phyloP scores from a whole-genome alignment of 345 rosid genomes.

The Triadica sebifera region DNA sequence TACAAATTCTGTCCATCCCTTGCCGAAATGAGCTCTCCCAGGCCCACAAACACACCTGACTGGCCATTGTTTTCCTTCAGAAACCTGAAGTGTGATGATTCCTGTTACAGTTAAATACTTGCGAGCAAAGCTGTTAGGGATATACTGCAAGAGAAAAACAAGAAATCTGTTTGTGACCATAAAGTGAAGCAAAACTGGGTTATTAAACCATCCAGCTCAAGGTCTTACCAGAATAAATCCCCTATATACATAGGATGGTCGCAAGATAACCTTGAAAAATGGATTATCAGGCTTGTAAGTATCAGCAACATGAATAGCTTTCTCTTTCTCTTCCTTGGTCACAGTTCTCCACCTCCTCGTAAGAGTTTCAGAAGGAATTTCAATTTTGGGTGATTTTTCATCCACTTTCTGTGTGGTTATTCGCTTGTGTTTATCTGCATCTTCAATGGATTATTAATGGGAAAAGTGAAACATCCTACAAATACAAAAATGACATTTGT shows the following conservation, averaged over 20 bases:
- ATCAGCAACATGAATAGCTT: slow-evolving; percentile 28
- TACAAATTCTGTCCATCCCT: slow-evolving; percentile 58
- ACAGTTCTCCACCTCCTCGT: slow-evolving; percentile 30
- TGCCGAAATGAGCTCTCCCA: slow-evolving; percentile 38
- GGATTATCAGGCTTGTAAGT: slow-evolving; percentile 35
- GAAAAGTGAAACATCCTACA: slow-evolving; percentile 6
- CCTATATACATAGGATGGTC: slow-evolving; percentile 35
- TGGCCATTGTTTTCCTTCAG: slow-evolving; percentile 47
- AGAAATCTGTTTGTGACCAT: neutral
- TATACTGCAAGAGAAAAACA: slow-evolving; percentile 36
- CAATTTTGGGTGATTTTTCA: neutral
- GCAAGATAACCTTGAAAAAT: slow-evolving; percentile 36
- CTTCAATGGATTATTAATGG: neutral
- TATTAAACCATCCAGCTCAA: neutral
- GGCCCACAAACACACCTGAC: slow-evolving; percentile 40
- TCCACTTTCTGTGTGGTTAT: slow-evolving; percentile 9
- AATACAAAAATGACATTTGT: neutral
- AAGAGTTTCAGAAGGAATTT: slow-evolving; percentile 6
- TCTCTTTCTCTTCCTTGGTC: slow-evolving; percentile 31
- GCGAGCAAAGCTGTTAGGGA: slow-evolving; percentile 49
- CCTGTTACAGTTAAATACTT: slow-evolving; percentile 39
- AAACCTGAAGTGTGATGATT: slow-evolving; percentile 38
- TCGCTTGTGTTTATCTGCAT: slow-evolving; percentile 12
- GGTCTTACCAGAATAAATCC: slow-evolving; percentile 36
- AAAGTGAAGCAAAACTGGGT: neutral